phyloP scores from a whole-genome alignment of 1,284 basidiomycete species.

The Paramarasmius palmivorus region DNA sequence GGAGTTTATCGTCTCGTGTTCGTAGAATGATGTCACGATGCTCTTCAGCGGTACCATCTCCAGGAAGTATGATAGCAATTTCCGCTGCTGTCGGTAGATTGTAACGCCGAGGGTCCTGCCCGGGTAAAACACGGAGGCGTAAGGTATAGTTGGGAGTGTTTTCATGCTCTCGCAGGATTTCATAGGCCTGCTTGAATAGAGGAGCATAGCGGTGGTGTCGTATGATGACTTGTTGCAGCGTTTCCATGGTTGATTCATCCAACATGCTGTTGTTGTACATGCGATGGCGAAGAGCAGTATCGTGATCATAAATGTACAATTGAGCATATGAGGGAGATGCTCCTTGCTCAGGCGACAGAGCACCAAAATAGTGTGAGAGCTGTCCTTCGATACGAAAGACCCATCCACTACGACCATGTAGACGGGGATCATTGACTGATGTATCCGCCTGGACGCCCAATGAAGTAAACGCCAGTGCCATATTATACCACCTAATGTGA shows the following conservation, averaged over 20 bases:
- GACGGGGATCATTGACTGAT: slow-evolving; percentile 20
- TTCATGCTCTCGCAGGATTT: slow-evolving; percentile 24
- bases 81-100: slow-evolving; percentile 40
- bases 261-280: not conserved
- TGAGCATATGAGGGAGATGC: not conserved
- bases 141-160: slow-evolving; percentile 19
- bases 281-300: not conserved
- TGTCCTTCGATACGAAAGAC: not conserved
- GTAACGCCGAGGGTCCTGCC: slow-evolving; percentile 29
- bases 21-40: slow-evolving; percentile 34
- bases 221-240: not conserved
- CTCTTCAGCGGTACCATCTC: slow-evolving; percentile 14
- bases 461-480: slow-evolving; percentile 39
- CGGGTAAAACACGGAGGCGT: slow-evolving; percentile 21
- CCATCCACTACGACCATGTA: slow-evolving; percentile 6
- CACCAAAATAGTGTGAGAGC: not conserved
- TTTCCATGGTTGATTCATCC: not conserved
- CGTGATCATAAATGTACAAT: slow-evolving; percentile 2
- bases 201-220: not conserved
- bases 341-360: not conserved
- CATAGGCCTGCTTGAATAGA: slow-evolving; percentile 21
- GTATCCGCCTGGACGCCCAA: slow-evolving; percentile 31
- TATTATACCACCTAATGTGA: slow-evolving; percentile 35
- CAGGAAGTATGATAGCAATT: slow-evolving; percentile 37
- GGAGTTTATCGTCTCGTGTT: slow-evolving; percentile 1